A percentile compares a stretch with the other conserved stretches of the same genome.
Evolutionary conservation across 371 early-diverging fungal genomes (phyloP).

Genomic region (Mortierella sp.): DNA sequence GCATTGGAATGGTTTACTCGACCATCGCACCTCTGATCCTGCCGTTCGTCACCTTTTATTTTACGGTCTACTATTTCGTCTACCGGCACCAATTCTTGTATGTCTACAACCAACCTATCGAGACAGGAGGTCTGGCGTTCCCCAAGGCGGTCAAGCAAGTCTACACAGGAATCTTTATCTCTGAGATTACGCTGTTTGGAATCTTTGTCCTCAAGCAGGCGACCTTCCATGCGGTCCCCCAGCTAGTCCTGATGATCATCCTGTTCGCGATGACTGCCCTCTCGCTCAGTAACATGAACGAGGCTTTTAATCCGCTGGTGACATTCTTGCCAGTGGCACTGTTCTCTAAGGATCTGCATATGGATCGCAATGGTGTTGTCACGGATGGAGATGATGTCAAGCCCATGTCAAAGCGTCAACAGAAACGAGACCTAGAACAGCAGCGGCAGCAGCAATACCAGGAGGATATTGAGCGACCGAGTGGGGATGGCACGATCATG

Average conservation of each 20-base stretch:
- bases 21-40: constrained; percentile 87
- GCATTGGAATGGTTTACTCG: constrained; percentile 79
- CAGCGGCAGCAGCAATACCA: neutral
- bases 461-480: neutral
- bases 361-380: constrained; percentile 36
- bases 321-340: constrained; percentile 72
- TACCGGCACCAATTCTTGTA: constrained; percentile 88
- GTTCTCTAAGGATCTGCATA: constrained; percentile 49
- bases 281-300: constrained; percentile 71
- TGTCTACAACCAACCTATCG: constrained; percentile 74
- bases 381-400: neutral
- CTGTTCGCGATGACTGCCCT: constrained; percentile 65
- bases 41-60: constrained; percentile 87
- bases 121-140: constrained; percentile 80
- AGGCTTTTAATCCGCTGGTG: constrained; percentile 76
- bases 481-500: neutral
- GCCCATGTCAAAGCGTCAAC: neutral
- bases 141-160: constrained; percentile 78
- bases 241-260: constrained; percentile 70
- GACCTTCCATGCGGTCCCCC: constrained; percentile 54
- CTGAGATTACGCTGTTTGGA: constrained; percentile 78
- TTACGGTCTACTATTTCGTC: constrained; percentile 78
- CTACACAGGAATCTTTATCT: constrained; percentile 78
- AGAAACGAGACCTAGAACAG: constrained; percentile 1
- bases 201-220: constrained; percentile 71